Percentiles rank a stretch among this genome's conserved stretches.
Conservation (phyloP, 805 yeast species). For the Candida nonsorbophila region DNA sequence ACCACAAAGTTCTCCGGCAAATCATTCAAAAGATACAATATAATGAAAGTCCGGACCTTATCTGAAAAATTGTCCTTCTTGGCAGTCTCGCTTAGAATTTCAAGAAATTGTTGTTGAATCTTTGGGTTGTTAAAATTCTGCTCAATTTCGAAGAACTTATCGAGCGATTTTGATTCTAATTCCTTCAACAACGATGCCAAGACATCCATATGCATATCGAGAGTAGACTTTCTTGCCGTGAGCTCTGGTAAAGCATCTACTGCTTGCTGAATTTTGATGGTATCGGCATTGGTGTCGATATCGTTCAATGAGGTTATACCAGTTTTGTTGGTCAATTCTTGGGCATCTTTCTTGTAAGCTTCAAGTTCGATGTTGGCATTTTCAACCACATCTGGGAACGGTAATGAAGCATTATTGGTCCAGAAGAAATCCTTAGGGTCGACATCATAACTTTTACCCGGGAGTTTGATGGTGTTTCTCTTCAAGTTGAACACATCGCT, state of each 20-base stretch:
- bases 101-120: conserved; percentile 55
- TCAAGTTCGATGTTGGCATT: conserved; percentile 83
- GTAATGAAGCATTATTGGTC: conserved; percentile 75
- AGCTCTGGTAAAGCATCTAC: conserved; percentile 90
- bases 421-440: conserved; percentile 95
- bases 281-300: conserved; percentile 57
- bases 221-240: conserved; percentile 78
- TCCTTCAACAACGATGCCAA: conserved; percentile 79
- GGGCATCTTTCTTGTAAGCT: conserved; percentile 81
- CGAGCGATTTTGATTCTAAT: conserved; percentile 80
- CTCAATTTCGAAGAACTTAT: conserved; percentile 90
- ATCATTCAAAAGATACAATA: conserved; percentile 57
- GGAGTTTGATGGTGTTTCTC: conserved; percentile 74
- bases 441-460: conserved; percentile 64
- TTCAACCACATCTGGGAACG: conserved; percentile 99
- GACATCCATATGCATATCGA: conserved; percentile 97
- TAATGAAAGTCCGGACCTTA: conserved; percentile 83
- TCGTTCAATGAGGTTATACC: conserved; percentile 71
- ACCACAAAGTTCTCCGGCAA: conserved; percentile 24
- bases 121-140: conserved; percentile 66
- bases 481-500: conserved; percentile 83
- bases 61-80: conserved; percentile 61
- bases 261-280: conserved; percentile 73
- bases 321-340: conserved; percentile 73
- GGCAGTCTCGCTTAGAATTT: conserved; percentile 46